phyloP scores from a whole-genome alignment of 108 stramenopile genomes.

The Poteriospumella lacustris region DNA sequence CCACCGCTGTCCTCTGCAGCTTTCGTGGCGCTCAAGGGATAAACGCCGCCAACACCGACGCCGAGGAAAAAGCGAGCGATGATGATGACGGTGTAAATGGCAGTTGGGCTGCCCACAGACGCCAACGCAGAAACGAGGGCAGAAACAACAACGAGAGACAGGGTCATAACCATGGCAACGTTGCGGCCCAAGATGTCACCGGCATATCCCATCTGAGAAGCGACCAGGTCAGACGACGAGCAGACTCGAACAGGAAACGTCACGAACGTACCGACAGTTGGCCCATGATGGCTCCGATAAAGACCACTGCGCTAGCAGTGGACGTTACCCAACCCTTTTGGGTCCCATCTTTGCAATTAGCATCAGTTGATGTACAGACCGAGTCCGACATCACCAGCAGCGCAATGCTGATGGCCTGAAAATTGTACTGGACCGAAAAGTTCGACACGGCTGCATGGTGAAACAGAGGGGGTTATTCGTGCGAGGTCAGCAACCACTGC shows the following conservation, averaged over 20 bases:
- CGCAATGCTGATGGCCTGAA: conserved; percentile 17
- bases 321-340: conserved; percentile 1
- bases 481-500: too few species aligned
- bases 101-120: not conserved
- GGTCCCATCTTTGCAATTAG: conserved; percentile 3
- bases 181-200: conserved; percentile 17
- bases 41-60: conserved; percentile 20
- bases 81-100: conserved; percentile 2
- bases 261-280: not conserved
- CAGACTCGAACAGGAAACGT: not conserved
- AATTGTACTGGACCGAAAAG: conserved; percentile 20
- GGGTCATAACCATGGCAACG: conserved; percentile 16
- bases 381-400: not conserved
- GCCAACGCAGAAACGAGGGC: conserved; percentile 14
- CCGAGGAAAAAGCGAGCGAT: conserved; percentile 2
- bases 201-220: not conserved
- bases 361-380: conserved; percentile 10
- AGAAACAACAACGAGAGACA: not conserved
- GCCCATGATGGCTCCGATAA: conserved; percentile 15
- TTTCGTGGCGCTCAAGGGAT: conserved; percentile 25
- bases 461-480: too few species aligned
- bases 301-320: conserved; percentile 10
- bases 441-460: conserved; percentile 8
- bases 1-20: conserved; percentile 17
- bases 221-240: not conserved